These are phyloP conservation scores for Fusarium haematococcum DNA, from an alignment of 2,329 filamentous ascomycete species.

Conservation along the genomic window DNA sequence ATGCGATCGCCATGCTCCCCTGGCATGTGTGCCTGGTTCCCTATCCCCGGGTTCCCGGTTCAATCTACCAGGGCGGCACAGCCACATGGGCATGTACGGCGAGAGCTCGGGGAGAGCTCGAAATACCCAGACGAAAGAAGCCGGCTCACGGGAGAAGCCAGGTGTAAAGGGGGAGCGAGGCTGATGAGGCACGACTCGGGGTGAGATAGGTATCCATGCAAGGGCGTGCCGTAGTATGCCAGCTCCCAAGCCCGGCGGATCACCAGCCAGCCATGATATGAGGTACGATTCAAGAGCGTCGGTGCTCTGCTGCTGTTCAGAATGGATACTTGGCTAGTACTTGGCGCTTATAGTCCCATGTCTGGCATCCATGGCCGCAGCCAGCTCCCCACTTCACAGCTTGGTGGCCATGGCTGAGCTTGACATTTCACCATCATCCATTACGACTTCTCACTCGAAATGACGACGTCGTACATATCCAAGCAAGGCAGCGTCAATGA, in stretches of 20 bases:
- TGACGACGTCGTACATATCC: conserved; percentile 30
- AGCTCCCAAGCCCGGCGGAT: conserved; percentile 12
- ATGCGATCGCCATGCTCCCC: conserved; percentile 14
- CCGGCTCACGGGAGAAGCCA: not conserved
- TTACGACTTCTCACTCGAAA: conserved; percentile 29
- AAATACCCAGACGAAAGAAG: conserved; percentile 3
- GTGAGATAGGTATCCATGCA: conserved; percentile 10
- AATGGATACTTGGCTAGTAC: conserved; percentile 29
- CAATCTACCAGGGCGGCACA: conserved; percentile 7
- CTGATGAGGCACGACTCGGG: not conserved
- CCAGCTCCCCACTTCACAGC: conserved; percentile 35
- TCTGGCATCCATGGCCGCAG: conserved; percentile 22
- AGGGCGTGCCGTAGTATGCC: conserved; percentile 1
- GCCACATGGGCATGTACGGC: conserved; percentile 20
- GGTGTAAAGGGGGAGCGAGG: not conserved
- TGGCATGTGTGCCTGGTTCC: conserved; percentile 12
- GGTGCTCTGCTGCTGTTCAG: conserved; percentile 13
- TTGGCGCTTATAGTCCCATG: conserved; percentile 27
- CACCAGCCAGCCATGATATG: conserved; percentile 25
- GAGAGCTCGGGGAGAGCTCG: conserved; percentile 10
- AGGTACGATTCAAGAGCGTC: conserved; percentile 20
- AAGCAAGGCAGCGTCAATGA: not conserved
- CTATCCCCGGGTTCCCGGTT: conserved; percentile 22
- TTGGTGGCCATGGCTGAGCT: conserved; percentile 19
- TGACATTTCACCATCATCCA: conserved; percentile 25